Evolutionary conservation across 2,329 filamentous ascomycete genomes (phyloP).

Genomic region (Aureobasidium vineae): DNA sequence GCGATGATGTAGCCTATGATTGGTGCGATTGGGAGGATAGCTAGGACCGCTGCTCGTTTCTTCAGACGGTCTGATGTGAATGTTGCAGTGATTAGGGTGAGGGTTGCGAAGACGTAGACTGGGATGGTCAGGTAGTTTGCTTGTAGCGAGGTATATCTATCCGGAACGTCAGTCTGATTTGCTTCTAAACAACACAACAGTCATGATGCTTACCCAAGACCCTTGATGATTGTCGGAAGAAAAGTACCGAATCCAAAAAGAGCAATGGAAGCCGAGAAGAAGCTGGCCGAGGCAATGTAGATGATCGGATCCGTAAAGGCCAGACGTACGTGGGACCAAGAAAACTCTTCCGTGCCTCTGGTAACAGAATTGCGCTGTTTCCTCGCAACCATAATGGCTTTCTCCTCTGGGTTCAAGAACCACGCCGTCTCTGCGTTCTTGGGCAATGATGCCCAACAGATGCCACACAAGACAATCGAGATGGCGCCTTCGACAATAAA

Average conservation of each 20-base stretch:
- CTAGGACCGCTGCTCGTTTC: constrained; percentile 36
- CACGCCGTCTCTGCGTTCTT: constrained; percentile 34
- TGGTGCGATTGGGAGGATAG: constrained; percentile 36
- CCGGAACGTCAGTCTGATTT: neutral
- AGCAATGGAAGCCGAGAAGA: constrained; percentile 40
- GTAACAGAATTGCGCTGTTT: constrained; percentile 36
- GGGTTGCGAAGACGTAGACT: constrained; percentile 37
- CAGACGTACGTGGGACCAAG: constrained; percentile 36
- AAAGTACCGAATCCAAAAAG: constrained; percentile 40
- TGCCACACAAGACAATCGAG: constrained; percentile 16
- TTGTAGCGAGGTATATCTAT: constrained; percentile 31
- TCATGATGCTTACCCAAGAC: constrained; percentile 33
- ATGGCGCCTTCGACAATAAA: constrained; percentile 30
- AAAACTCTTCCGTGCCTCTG: constrained; percentile 37
- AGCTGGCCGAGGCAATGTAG: constrained; percentile 35
- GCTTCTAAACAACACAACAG: neutral
- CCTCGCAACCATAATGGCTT: constrained; percentile 32
- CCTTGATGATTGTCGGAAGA: constrained; percentile 41
- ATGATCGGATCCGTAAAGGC: constrained; percentile 39
- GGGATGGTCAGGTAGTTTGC: constrained; percentile 42
- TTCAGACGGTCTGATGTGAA: constrained; percentile 28
- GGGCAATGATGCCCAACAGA: constrained; percentile 33
- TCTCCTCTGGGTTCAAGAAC: constrained; percentile 34
- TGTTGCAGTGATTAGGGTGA: constrained; percentile 18
- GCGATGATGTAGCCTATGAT: constrained; percentile 39